Conservation (phyloP, 2,329 filamentous ascomycete genomes). For the Stemphylium lycopersici region DNA sequence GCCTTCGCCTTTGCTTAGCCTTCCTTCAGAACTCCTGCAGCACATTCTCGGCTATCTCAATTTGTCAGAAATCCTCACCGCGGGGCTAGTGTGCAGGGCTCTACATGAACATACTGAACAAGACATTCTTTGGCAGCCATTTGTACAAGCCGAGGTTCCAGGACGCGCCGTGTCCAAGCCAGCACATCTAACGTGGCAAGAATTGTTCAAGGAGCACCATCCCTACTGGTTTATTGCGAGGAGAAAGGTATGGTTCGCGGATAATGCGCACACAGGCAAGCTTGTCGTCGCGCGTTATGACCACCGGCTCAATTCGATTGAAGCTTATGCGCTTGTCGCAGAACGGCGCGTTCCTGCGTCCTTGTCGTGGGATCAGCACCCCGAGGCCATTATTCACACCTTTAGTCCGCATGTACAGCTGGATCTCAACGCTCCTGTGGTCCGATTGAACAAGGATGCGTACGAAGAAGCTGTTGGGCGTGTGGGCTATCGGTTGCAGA, state of each 20-base stretch:
- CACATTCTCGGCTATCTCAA: slow-evolving; percentile 71
- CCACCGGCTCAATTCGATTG: slow-evolving; percentile 73
- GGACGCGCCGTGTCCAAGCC: slow-evolving; percentile 43
- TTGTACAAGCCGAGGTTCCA: slow-evolving; percentile 73
- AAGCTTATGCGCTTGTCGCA: slow-evolving; percentile 78
- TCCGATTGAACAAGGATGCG: slow-evolving; percentile 48
- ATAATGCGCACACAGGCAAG: slow-evolving; percentile 74
- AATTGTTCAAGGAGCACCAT: slow-evolving; percentile 76
- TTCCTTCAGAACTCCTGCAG: slow-evolving; percentile 78
- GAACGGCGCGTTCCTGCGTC: slow-evolving; percentile 62
- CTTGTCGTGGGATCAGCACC: slow-evolving; percentile 69
- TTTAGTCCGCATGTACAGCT: slow-evolving; percentile 74
- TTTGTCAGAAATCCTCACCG: slow-evolving; percentile 65
- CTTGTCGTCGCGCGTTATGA: slow-evolving; percentile 81
- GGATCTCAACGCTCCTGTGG: slow-evolving; percentile 75
- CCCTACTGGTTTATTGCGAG: slow-evolving; percentile 84
- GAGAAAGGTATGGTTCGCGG: slow-evolving; percentile 85
- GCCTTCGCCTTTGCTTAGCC: slow-evolving; percentile 53
- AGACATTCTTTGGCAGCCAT: slow-evolving; percentile 74
- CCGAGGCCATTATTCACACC: slow-evolving; percentile 70
- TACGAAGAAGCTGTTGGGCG: slow-evolving; percentile 32
- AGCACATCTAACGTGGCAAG: slow-evolving; percentile 69
- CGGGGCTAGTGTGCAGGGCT: slow-evolving; percentile 66
- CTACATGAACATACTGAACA: slow-evolving; percentile 65
- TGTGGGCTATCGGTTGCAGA: slow-evolving; percentile 50